A percentile compares a stretch with the other conserved stretches of the same genome.
These are phyloP conservation scores for Ceratorhiza oryzae-sativae DNA, from an alignment of 1,284 basidiomycete species.

Conservation along the genomic window DNA sequence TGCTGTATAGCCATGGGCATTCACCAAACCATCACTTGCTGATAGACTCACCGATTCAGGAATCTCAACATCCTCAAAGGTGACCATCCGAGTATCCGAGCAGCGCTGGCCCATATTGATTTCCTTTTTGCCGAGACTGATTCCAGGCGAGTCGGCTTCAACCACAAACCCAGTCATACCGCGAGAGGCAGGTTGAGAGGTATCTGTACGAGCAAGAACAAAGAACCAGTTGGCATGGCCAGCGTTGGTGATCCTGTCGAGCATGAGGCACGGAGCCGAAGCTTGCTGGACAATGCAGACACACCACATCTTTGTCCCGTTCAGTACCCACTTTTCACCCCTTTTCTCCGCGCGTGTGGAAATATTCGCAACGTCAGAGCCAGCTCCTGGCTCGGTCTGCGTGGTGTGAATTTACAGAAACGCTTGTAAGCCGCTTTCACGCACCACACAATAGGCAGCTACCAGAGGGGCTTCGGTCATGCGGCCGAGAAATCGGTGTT, in stretches of 20 bases:
- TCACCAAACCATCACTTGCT: neutral
- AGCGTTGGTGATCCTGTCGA: constrained; percentile 54
- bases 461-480: constrained; percentile 62
- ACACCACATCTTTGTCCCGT: constrained; percentile 61
- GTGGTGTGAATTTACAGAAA: neutral
- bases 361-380: constrained; percentile 60
- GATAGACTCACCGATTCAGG: constrained; percentile 48
- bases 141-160: constrained; percentile 58
- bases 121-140: constrained; percentile 59
- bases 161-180: constrained; percentile 63
- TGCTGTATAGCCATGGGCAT: constrained; percentile 49
- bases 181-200: constrained; percentile 54
- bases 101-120: constrained; percentile 66
- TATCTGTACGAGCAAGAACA: constrained; percentile 61
- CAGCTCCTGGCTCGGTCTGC: constrained; percentile 59
- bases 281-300: neutral
- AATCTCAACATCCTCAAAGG: constrained; percentile 59
- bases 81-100: constrained; percentile 62
- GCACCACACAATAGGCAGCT: constrained; percentile 58
- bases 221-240: constrained; percentile 62
- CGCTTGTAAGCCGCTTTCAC: constrained; percentile 21
- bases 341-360: constrained; percentile 57
- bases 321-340: constrained; percentile 57
- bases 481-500: constrained; percentile 61
- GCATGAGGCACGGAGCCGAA: neutral